Conservation (phyloP, 176 grass and related monocot genomes). For the Lolium perenne region DNA sequence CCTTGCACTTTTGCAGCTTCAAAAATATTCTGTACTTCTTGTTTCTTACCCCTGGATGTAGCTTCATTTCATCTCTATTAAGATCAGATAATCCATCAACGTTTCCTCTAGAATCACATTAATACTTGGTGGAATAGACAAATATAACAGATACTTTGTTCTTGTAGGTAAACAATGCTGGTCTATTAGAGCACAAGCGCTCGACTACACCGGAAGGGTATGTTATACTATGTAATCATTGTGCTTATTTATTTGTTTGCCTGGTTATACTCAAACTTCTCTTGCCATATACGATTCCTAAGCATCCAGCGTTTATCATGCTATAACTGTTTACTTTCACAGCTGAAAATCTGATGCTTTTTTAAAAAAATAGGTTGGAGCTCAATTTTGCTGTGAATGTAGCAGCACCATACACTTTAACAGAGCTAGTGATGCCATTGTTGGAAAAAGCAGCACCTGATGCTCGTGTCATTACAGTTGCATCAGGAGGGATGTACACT, state of each 20-base stretch:
- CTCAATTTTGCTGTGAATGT: constrained; percentile 94
- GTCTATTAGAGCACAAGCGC: constrained; percentile 75
- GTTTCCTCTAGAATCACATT: constrained; percentile 12
- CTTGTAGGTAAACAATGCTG: constrained; percentile 94
- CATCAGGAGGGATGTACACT: constrained; percentile 92
- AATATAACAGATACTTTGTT: constrained; percentile 15
- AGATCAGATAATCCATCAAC: constrained; percentile 1
- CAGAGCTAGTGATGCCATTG: constrained; percentile 75
- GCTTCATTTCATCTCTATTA: neutral
- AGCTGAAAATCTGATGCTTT: neutral
- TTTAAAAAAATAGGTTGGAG: constrained; percentile 59
- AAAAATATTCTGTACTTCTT: neutral
- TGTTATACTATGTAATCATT: constrained; percentile 18
- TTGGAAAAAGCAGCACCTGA: constrained; percentile 86
- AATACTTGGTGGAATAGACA: neutral
- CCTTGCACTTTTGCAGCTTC: neutral
- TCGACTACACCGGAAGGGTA: constrained; percentile 78
- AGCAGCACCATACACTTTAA: constrained; percentile 80
- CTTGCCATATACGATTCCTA: neutral
- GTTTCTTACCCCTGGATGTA: neutral
- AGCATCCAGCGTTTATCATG: neutral
- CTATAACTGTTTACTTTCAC: neutral
- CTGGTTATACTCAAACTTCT: neutral
- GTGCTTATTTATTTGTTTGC: neutral
- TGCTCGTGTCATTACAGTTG: constrained; percentile 80